Evolutionary conservation across 176 grass and related monocot species (phyloP).

Genomic region (Alloteropsis semialata): DNA sequence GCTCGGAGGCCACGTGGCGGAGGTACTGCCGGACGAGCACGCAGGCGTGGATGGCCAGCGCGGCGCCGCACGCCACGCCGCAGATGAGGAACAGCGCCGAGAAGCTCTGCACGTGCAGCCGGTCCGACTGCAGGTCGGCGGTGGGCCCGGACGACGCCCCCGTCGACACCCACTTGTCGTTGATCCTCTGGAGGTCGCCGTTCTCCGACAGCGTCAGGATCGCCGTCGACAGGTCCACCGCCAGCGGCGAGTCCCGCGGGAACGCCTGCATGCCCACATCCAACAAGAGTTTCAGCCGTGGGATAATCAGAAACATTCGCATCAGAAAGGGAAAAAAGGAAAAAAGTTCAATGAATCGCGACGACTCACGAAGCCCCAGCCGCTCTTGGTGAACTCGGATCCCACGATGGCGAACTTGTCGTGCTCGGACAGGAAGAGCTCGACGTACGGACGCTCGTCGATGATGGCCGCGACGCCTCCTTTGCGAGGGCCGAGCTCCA

Average conservation of each 20-base stretch:
- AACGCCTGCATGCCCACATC: conserved; percentile 51
- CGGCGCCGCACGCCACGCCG: conserved; percentile 55
- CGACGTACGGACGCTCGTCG: conserved; percentile 60
- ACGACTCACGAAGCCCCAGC: conserved; percentile 86
- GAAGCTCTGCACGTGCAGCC: conserved; percentile 69
- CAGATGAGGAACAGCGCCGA: conserved; percentile 72
- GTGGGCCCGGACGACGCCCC: background rate
- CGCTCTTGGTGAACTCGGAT: conserved; percentile 69
- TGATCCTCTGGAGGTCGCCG: conserved; percentile 78
- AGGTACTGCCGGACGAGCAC: conserved; percentile 43
- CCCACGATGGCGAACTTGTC: conserved; percentile 59
- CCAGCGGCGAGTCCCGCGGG: conserved; percentile 63
- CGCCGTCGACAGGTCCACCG: conserved; percentile 71
- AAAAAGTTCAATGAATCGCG: background rate
- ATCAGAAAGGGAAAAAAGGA: background rate
- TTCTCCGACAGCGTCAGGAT: conserved; percentile 85
- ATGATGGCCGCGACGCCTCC: conserved; percentile 75
- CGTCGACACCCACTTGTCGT: conserved; percentile 68
- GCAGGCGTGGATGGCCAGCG: conserved; percentile 57
- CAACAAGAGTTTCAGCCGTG: background rate
- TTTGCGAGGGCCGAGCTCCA: conserved; percentile 55
- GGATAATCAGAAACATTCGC: background rate
- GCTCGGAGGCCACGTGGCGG: conserved; percentile 18
- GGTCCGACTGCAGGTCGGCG: conserved; percentile 37
- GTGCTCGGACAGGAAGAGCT: conserved; percentile 53